Percentiles rank a stretch among this genome's conserved stretches.
Conservation (phyloP, 805 yeast species). For the Barnettozyma sp. region DNA sequence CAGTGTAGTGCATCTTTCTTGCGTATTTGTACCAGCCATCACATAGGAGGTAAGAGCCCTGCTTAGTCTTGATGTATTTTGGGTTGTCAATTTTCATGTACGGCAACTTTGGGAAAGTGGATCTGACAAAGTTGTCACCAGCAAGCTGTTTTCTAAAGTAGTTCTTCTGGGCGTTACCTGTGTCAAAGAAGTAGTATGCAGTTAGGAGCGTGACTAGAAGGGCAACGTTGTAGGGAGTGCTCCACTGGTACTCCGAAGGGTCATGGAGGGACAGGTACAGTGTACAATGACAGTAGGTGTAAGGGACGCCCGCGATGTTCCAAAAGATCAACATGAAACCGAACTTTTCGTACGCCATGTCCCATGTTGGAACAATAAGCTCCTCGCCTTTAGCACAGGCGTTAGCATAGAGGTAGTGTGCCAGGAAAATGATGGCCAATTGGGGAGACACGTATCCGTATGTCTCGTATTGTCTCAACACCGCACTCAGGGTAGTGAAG, state of each 20-base stretch:
- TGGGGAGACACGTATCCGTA: constrained; percentile 80
- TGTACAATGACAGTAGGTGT: constrained; percentile 93
- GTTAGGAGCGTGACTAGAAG: constrained; percentile 50
- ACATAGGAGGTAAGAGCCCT: constrained; percentile 76
- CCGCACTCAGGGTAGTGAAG: constrained; percentile 68
- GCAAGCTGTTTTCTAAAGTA: constrained; percentile 77
- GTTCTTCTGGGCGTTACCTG: constrained; percentile 92
- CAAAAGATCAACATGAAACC: constrained; percentile 99
- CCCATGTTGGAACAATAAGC: constrained; percentile 96
- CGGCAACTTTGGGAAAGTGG: constrained; percentile 91
- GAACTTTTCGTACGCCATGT: constrained; percentile 97
- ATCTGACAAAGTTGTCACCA: constrained; percentile 72
- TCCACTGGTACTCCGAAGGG: constrained; percentile 77
- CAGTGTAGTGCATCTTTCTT: constrained; percentile 91
- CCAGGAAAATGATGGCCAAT: constrained; percentile 63
- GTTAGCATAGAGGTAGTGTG: constrained; percentile 92
- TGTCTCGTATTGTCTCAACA: constrained; percentile 69
- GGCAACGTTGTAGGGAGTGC: constrained; percentile 48
- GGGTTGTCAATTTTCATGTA: constrained; percentile 79
- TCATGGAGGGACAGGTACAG: constrained; percentile 75
- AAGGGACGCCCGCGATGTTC: constrained; percentile 99
- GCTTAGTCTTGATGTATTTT: constrained; percentile 71
- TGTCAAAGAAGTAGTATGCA: constrained; percentile 91
- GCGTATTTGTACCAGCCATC: constrained; percentile 96
- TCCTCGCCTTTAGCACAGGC: constrained; percentile 98